Evolutionary conservation across 305 asterid genomes (phyloP), one percentile per base, ranked within the genome.

Genomic region (Rubia occidens): DNA sequence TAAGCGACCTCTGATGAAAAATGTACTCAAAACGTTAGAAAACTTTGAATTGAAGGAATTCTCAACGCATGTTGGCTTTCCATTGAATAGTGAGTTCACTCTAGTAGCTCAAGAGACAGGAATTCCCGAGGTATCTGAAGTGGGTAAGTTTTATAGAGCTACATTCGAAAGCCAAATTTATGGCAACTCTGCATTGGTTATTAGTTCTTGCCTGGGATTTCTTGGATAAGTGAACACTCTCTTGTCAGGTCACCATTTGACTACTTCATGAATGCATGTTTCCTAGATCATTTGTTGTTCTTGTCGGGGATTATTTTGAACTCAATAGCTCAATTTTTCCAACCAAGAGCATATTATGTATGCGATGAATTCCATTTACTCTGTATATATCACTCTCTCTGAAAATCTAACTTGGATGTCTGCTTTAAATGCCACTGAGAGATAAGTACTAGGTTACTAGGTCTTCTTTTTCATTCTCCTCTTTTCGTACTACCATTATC

Each of bases 1-100:
- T 0, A 64, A 83, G 24, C 80, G 91, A 0, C 91, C 87, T 21
- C 77, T 79, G 44, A 85, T 83, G 85, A 20, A 44, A 53, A 9
- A 15, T 15, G 54, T 55, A 40, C 58, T 72, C 0, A 18, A 42
- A 47, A 45, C 21, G 49, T 53, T 64, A 14, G 44, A 39, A 53
- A 24, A 17, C 17, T 18, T 3, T 51, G 4, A 35, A 35, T 17
- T 39, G 5, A 68, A 47, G 17, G 7, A 51, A 3, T 17, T 51
- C 6, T 51, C 20, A 51, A 51, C 20, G 15, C 5, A 15, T 15
- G 55, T 3, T 11, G 54, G 54, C 54, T 47, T 2, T 29, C 32
- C 54, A 4, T 1, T 8, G 49, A 43, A 9, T 40, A 1, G 9
- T 40, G 10, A 40, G 44, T 40, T 40, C 44, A 40, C 44, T 40